Base-by-base conservation (phyloP, 768 basidiomycete species). In the Mycena rebaudengoi region DNA sequence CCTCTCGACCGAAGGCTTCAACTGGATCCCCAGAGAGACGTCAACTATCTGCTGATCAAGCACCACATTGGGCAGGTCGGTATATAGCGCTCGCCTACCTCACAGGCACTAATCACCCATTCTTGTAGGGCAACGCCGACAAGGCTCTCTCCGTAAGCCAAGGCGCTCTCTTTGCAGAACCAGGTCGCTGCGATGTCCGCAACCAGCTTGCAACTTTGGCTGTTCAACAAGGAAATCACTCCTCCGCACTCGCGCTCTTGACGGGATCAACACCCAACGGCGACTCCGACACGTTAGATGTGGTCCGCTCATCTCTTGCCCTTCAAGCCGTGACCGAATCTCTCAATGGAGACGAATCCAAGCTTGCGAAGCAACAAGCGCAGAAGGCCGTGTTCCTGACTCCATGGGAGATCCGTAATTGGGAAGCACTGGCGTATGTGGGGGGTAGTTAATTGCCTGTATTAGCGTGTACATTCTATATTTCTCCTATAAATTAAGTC, bases 51-150 rank as follows among this genome's bases (percentile, higher is more conserved):
- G 55, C 79, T 95, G 11, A 80, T 87, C 10, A 86, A 90, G 66
- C 88, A 95, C 69, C 82, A 90, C 70, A 84, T 96, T 21, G 82
- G 83, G n/a, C 87, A 88, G 85, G 94, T 92, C 69, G 60, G 79
- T 76, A 13, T 41, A n/a, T 2, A 23, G 30, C 1, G 2, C 26
- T 10, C n/a, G 20, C 7, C n/a, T 21, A 28, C 46, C 14, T 37
- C 10, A 26, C 48, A 37, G 21, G 55, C 55, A 49, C 45, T 21
- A 21, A 25, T 5, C 25, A 53, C 29, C 51, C 23, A 18, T 5
- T 32, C 18, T 14, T 44, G 7, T 26, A 91, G 91, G 79, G 79
- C 16, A 82, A 88, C 53, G 62, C 74, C 16, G 71, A 70, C 51
- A 80, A 82, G 67, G 89, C 91, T 0, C 65, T 85, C 14, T 75